Evolutionary conservation across 208 protist genomes (phyloP), one percentile per base, ranked within the genome.

Genomic region (Sergeia podlipaevii): DNA sequence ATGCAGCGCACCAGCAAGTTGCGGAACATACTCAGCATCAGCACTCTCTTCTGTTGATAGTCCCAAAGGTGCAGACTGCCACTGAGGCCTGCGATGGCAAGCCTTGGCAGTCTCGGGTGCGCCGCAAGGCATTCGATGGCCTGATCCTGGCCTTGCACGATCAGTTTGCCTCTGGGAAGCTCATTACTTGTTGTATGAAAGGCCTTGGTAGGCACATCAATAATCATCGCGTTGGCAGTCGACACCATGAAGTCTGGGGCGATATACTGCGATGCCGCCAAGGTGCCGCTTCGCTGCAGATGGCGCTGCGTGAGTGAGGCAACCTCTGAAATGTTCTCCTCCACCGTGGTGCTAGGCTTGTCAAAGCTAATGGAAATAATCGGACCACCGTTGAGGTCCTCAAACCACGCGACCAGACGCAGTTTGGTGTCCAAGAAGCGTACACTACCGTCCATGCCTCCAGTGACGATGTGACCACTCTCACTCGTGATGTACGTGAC

Each of bases 391-490:
- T 95, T 91, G 20, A 98, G 73, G 43, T 97, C 92, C 52, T 98
- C 96, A 60, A 97, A 98, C 96, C 96, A 98, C 41, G 90, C 91
- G 11, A 96, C 83, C 15, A 98, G 64, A 6, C 94, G 71, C 29
- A 98, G 79, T 63, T 97, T 92, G 13, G 78, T 57, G 62, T 98
- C 96, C 32, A 97, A 92, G 52, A 98, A 98, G 47, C 90, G 85
- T 15, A 98, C 90, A 53, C 85, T 74, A n/a, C 95, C 95, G 57
- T 98, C 95, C 52, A 91, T 80, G 44, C 93, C 93, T 24, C 94
- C 96, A 0, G 90, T 97, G 38, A 98, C 91, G 36, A 98, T 89
- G 74, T 91, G 95, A 26, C 73, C 65, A 4, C 57, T 69, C 29
- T 84, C 67, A 27, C 68, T 70, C 13, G 77, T 84, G 48, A 97